Conservation (phyloP, 75 land plant genomes). For the Selaginella tamariscina region DNA sequence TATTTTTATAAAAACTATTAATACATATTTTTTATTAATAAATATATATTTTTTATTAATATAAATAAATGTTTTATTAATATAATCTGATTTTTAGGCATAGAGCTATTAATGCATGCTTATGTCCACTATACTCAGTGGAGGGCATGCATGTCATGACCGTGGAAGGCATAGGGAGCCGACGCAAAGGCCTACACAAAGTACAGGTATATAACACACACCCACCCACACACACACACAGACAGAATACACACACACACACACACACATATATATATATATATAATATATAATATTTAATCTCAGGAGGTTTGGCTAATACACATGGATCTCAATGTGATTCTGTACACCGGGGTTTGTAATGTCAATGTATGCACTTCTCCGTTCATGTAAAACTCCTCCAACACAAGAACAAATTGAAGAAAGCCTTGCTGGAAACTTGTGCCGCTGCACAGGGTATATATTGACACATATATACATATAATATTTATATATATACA, state of each 20-base stretch:
- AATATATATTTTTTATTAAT: slow-evolving; percentile 41
- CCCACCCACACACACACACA: no score
- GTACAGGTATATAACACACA: slow-evolving; percentile 51
- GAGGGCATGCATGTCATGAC: slow-evolving; percentile 98
- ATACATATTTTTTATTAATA: no score
- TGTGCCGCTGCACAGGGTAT: slow-evolving; percentile 95
- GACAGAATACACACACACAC: no score
- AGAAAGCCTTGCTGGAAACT: slow-evolving; percentile 54
- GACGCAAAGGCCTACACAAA: slow-evolving; percentile 67
- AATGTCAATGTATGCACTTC: slow-evolving; percentile 91
- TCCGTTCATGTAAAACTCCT: slow-evolving; percentile 46
- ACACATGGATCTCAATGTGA: slow-evolving; percentile 98
- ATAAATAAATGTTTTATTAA: neutral
- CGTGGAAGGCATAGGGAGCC: slow-evolving; percentile 86
- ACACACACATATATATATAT: no score
- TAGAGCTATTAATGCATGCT: slow-evolving; percentile 82
- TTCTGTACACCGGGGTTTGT: slow-evolving; percentile 97
- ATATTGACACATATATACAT: no score
- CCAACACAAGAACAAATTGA: slow-evolving; percentile 80
- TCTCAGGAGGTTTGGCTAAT: slow-evolving; percentile 73
- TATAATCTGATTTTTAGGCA: slow-evolving; percentile 32
- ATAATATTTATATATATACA: no score
- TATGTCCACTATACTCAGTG: slow-evolving; percentile 88
- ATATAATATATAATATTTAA: no score
- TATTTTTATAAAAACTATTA: no score